Base-by-base conservation (phyloP, 768 basidiomycete species). In the Lyophyllum semitale region DNA sequence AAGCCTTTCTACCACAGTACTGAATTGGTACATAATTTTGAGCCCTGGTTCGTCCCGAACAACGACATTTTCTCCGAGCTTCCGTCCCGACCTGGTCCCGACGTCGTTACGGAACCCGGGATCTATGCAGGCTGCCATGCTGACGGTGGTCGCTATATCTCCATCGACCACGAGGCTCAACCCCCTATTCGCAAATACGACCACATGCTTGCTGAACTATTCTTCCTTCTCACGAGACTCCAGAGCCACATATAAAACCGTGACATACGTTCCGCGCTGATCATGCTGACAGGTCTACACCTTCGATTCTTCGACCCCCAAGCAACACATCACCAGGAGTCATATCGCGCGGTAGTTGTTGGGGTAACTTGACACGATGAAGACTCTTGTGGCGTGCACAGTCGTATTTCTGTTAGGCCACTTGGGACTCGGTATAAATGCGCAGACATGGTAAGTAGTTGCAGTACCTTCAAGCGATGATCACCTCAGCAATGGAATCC, bases 401-500 rank as follows among this genome's bases (percentile, higher is more conserved):
- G 6, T 58, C n/a, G 42, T 43, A 5, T 20, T 54, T 18, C 27
- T 50, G 29, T 23, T 43, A 3, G 38, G 26, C 41, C 46, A 47
- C 12, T 15, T 58, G 17, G 46, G 47, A 18, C 18, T 49, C 13
- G 26, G 48, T 29, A 50, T 41, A 17, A 53, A 12, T 43, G 62
- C 54, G 17, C 56, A 63, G 44, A 63, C 62, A 57, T 63, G 62
- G 62, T 61, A 12, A 44, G 58, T 43, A 20, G 0, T 26, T 33
- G 23, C 22, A 17, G 23, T 2, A 22, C 20, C 22, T 15, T 23
- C 18, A 45, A 9, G 0, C 32, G 7, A 12, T 3, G 17, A 8
- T 5, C 20, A 8, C 29, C 74, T 67, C 15, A 76, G 15, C 27
- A 4, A 17, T 32, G 49, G n/a, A n/a, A 18, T 23, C 71, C 66